Evolutionary conservation across 1,139 yeast species (phyloP).

Genomic region (Yamadazyma diddensiae): DNA sequence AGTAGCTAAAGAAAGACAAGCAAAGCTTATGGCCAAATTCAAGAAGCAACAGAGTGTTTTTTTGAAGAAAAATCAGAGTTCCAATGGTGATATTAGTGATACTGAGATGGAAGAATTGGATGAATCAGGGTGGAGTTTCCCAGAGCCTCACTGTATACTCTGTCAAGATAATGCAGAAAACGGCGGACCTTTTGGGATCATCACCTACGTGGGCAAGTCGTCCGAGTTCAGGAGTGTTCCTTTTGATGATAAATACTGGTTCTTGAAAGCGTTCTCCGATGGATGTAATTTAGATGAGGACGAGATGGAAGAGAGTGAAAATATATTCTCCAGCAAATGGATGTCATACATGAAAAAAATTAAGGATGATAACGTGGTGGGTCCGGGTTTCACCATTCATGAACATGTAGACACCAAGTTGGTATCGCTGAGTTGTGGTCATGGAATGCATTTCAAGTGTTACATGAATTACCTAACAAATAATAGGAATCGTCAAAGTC

Average conservation of each 20-base stretch:
- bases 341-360: conserved; percentile 31
- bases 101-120: conserved; percentile 35
- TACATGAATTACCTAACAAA: conserved; percentile 56
- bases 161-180: conserved; percentile 80
- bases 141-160: conserved; percentile 78
- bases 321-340: conserved; percentile 33
- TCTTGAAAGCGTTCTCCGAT: conserved; percentile 60
- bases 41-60: conserved; percentile 75
- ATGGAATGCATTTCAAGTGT: conserved; percentile 87
- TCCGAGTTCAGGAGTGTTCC: conserved; percentile 66
- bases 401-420: conserved; percentile 43
- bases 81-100: conserved; percentile 28
- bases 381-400: conserved; percentile 64
- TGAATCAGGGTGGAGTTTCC: conserved; percentile 61
- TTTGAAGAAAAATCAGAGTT: conserved; percentile 46
- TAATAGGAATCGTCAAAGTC: conserved; percentile 56
- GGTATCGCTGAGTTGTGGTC: conserved; percentile 84
- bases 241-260: conserved; percentile 62
- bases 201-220: conserved; percentile 56
- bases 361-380: conserved; percentile 47
- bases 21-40: conserved; percentile 72
- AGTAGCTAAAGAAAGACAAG: conserved; percentile 69
- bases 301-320: conserved; percentile 18
- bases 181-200: conserved; percentile 74
- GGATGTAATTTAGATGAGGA: conserved; percentile 48